Evolutionary conservation across 331 rosid genomes (phyloP).

Genomic region (Malus hybrid): DNA sequence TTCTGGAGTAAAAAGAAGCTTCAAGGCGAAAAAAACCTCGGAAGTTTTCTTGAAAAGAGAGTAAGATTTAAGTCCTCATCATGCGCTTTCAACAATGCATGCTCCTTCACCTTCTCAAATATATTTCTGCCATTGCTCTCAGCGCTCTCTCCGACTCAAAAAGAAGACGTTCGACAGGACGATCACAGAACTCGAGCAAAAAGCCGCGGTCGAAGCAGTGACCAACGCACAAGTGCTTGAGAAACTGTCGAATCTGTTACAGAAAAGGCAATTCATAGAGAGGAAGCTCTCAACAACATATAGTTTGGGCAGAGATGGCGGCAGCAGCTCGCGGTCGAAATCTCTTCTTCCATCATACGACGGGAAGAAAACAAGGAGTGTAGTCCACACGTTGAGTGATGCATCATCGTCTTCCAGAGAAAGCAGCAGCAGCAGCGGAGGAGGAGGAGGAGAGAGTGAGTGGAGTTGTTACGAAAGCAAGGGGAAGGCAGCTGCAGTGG

Average conservation of each 20-base stretch:
- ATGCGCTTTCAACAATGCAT: not conserved
- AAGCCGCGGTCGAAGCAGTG: conserved; percentile 32
- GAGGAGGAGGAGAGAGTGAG: conserved; percentile 31
- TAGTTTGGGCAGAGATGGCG: conserved; percentile 56
- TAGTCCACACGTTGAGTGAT: conserved; percentile 41
- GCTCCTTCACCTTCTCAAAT: not conserved
- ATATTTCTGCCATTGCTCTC: not conserved
- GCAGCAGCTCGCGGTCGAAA: conserved; percentile 19
- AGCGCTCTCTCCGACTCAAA: conserved; percentile 55
- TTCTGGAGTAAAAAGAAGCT: conserved; percentile 77
- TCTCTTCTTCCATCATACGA: conserved; percentile 48
- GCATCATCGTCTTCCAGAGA: conserved; percentile 36
- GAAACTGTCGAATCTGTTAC: conserved; percentile 26
- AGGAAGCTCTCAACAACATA: conserved; percentile 62
- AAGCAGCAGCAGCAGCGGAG: conserved; percentile 36
- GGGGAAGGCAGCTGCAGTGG: conserved; percentile 11
- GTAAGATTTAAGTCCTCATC: conserved; percentile 30
- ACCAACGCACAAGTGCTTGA: conserved; percentile 33
- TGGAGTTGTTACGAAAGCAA: conserved; percentile 22
- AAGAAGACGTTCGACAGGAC: conserved; percentile 53
- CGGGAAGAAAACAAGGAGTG: conserved; percentile 22
- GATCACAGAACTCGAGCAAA: conserved; percentile 46
- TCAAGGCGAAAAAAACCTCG: conserved; percentile 51
- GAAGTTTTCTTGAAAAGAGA: conserved; percentile 58
- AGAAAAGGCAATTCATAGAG: conserved; percentile 46